phyloP scores from a whole-genome alignment of 2,329 filamentous ascomycete genomes.

The Hypoxylon sp. region DNA sequence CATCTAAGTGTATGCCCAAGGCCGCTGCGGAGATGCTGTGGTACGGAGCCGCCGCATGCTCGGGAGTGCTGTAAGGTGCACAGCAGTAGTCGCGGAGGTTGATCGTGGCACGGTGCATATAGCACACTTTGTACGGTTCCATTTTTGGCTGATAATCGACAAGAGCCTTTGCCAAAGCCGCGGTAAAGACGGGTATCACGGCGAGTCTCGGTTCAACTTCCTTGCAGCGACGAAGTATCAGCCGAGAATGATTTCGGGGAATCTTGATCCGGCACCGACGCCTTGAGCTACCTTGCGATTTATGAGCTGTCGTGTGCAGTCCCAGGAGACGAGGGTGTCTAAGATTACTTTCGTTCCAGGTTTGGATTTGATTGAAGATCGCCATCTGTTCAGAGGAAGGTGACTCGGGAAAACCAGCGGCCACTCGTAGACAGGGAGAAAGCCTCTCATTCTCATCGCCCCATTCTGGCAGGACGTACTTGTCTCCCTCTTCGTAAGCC shows the following conservation, averaged over 20 bases:
- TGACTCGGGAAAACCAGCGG: constrained; percentile 9
- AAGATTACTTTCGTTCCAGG: constrained; percentile 9
- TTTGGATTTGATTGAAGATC: constrained; percentile 19
- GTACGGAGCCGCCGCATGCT: constrained; percentile 23
- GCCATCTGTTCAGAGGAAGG: constrained; percentile 6
- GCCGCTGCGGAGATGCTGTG: constrained; percentile 23
- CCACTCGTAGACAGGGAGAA: constrained; percentile 22
- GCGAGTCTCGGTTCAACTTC: constrained; percentile 7
- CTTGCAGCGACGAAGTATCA: constrained; percentile 16
- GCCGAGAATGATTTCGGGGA: background rate
- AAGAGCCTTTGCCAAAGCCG: constrained; percentile 20
- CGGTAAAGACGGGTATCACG: constrained; percentile 26
- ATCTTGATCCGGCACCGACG: too few relatives aligned
- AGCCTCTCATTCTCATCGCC: constrained; percentile 14
- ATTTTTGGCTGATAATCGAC: constrained; percentile 14
- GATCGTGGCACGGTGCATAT: constrained; percentile 26
- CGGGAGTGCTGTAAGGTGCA: constrained; percentile 10
- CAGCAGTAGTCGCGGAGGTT: constrained; percentile 24
- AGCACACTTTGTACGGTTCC: constrained; percentile 18
- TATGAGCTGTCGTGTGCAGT: too few relatives aligned
- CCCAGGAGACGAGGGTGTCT: constrained; percentile 20
- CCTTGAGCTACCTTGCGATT: too few relatives aligned
- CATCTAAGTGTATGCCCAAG: constrained; percentile 16
- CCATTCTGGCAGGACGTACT: constrained; percentile 6
- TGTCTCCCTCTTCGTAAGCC: constrained; percentile 9